Evolutionary conservation across 208 protist genomes (phyloP), one percentile per base, ranked within the genome.

Genomic region (Wallacemonas sp.): DNA sequence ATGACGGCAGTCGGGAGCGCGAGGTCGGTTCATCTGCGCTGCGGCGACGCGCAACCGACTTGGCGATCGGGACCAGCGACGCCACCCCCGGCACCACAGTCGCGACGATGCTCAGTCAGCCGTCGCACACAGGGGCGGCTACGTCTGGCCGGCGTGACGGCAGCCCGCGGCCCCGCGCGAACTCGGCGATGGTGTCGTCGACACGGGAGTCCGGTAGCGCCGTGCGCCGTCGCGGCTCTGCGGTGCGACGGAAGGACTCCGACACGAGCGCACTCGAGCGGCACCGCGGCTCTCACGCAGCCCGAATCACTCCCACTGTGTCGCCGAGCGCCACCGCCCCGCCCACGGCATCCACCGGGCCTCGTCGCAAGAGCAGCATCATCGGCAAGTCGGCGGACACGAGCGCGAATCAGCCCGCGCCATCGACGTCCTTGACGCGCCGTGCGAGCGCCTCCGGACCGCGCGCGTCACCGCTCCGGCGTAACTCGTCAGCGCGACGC

Each of bases 21-120:
- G 52, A 58, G 29, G 52, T 58, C 29, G 34, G 52, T 29, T 21
- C 44, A 23, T 58, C 30, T n/a, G 52, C 52, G 5, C 26, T 39
- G 11, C 30, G 30, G 17, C 52, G 52, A 5, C 52, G 52, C n/a
- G 52, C 30, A 16, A 58, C 52, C 8, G 52, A 58, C 52, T 12
- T 17, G 30, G 30, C 6, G 6, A 41, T 41, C 9, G 36, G 9
- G 14, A 41, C 9, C 14, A 14, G 36, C 36, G 9, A n/a, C n/a
- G n/a, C n/a, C n/a, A n/a, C n/a, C n/a, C n/a, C n/a, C n/a, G n/a
- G n/a, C n/a, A n/a, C n/a, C n/a, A n/a, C n/a, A n/a, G n/a, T n/a
- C n/a, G n/a, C n/a, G n/a, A n/a, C n/a, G n/a, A n/a, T n/a, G n/a
- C n/a, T n/a, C n/a, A n/a, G n/a, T n/a, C n/a, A n/a, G n/a, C n/a